Evolutionary conservation across 1,284 basidiomycete genomes (phyloP).

Genomic region (Puccinia hordei): DNA sequence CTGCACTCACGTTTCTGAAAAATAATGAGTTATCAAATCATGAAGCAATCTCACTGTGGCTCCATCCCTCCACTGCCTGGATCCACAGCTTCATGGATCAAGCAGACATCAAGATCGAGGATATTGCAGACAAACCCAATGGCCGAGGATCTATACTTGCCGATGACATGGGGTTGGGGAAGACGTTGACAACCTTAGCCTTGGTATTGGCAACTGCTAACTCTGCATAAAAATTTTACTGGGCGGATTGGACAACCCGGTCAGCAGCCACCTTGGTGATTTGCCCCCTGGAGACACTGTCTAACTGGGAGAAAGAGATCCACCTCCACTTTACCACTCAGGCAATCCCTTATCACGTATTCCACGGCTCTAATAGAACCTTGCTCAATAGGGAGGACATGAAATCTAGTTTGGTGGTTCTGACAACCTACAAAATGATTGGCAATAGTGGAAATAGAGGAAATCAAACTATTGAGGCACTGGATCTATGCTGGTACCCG

Average conservation of each 20-base stretch:
- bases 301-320: conserved; percentile 1
- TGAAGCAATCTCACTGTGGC: not conserved
- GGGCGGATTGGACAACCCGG: not conserved
- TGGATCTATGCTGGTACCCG: too few relatives aligned
- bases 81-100: not conserved
- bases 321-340: not conserved
- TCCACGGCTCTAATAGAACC: not conserved
- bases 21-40: not conserved
- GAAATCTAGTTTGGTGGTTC: not conserved
- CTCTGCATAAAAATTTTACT: too few relatives aligned
- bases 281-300: not conserved
- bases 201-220: too few relatives aligned
- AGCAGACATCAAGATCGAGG: not conserved
- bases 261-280: not conserved
- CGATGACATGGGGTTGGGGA: not conserved
- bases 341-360: not conserved
- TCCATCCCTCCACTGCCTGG: not conserved
- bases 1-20: not conserved
- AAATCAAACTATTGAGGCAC: not conserved
- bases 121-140: not conserved
- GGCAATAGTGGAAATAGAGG: not conserved
- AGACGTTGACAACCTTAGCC: too few relatives aligned
- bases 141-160: not conserved
- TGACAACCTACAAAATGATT: conserved; percentile 12
- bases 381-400: not conserved